Evolutionary conservation across 257 asterid genomes (phyloP).

Genomic region (Nicotiana sylvestris): DNA sequence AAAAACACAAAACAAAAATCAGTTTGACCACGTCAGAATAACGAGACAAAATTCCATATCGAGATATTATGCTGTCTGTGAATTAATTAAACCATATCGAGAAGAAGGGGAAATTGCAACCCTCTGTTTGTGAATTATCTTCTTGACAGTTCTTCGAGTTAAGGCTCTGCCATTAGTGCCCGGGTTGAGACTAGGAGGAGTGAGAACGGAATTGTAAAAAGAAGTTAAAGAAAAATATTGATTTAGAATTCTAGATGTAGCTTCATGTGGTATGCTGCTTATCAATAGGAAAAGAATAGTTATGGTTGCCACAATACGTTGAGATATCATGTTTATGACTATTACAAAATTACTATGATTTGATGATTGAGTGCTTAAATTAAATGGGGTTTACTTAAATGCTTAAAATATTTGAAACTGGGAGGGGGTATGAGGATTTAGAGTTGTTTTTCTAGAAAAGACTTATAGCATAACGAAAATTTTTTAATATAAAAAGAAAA

Average conservation of each 20-base stretch:
- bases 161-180: slow-evolving; percentile 30
- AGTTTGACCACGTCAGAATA: too few relatives aligned
- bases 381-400: neutral
- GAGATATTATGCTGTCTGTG: too few relatives aligned
- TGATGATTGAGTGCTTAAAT: neutral
- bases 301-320: neutral
- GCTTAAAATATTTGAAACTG: neutral
- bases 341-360: neutral
- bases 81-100: too few relatives aligned
- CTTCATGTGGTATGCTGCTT: slow-evolving; percentile 8
- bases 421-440: neutral
- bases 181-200: slow-evolving; percentile 13
- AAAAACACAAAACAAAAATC: neutral
- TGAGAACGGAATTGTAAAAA: neutral
- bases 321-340: neutral
- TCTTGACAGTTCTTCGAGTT: slow-evolving; percentile 16
- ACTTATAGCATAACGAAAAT: too few relatives aligned
- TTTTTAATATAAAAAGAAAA: too few relatives aligned
- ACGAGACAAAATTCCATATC: neutral
- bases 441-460: neutral
- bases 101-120: neutral
- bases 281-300: neutral
- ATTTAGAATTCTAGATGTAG: neutral
- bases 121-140: slow-evolving; percentile 13
- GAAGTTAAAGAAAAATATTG: slow-evolving; percentile 4